Conservation (phyloP, 805 yeast genomes). For the Candida odintsovae region DNA sequence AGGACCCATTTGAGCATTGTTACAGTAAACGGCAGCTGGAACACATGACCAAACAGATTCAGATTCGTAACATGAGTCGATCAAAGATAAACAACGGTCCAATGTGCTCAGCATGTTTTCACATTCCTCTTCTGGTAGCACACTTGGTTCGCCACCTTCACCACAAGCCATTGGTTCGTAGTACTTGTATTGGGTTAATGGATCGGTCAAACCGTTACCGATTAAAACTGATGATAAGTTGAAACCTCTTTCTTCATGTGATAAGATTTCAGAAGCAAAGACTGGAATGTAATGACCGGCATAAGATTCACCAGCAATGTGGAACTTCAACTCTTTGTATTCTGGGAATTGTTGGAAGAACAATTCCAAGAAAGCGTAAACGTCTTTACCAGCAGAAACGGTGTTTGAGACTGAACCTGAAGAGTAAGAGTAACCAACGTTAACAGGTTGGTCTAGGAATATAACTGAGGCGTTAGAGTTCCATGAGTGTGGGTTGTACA, state of each 20-base stretch:
- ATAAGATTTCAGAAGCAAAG: constrained; percentile 74
- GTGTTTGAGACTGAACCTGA: constrained; percentile 61
- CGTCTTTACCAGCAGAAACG: constrained; percentile 79
- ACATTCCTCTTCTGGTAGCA: constrained; percentile 76
- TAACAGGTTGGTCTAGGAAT: constrained; percentile 85
- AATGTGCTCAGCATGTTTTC: constrained; percentile 57
- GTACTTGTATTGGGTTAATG: constrained; percentile 69
- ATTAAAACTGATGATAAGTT: constrained; percentile 73
- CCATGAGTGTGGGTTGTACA: constrained; percentile 76
- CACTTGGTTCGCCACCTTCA: constrained; percentile 76
- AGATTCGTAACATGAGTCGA: constrained; percentile 71
- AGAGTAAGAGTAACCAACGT: constrained; percentile 74
- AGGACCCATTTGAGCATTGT: constrained; percentile 75
- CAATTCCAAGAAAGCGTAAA: constrained; percentile 70
- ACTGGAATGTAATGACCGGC: constrained; percentile 94
- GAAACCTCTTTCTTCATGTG: constrained; percentile 55
- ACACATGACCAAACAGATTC: constrained; percentile 79
- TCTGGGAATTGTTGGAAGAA: constrained; percentile 70
- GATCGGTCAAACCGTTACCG: constrained; percentile 90
- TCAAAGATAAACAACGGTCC: constrained; percentile 73
- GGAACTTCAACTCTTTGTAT: constrained; percentile 56
- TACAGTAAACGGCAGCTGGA: constrained; percentile 89
- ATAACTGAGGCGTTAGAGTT: constrained; percentile 79
- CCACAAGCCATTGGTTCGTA: constrained; percentile 96
- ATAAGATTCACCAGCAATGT: constrained; percentile 89